Evolutionary conservation across 768 basidiomycete species (phyloP), one percentile per base, ranked within the genome.

Genomic region (Lactarius trivialis): DNA sequence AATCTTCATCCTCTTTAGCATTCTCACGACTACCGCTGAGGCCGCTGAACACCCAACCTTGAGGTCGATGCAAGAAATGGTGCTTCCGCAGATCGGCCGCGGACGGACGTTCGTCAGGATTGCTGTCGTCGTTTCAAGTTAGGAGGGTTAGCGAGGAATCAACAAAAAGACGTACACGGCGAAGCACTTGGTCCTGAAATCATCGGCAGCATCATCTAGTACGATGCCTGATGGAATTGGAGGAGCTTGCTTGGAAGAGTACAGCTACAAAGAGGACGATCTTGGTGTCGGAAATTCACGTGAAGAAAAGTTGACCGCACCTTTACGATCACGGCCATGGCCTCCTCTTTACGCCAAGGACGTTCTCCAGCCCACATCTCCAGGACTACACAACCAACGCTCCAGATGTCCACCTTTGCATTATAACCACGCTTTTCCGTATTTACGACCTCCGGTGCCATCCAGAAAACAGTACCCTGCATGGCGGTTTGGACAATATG

Each of bases 391-490:
- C 97, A 99, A 1, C 97, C 97, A 5, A 98, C 83, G 73, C 93
- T 94, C 97, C 97, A 99, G 67, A 99, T 96, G 71, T 99, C 97
- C 55, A 97, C 86, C 76, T 99, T 98, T 70, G 89, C 92, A 68
- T 93, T 95, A 73, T 98, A 98, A 0, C 93, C 93, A 68, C 89
- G 88, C 73, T 87, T 86, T 72, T 89, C 84, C 37, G 89, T 86
- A 65, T 93, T 87, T 63, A 93, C 83, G 58, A 97, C 92, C 76
- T 93, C 95, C 0, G 95, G 95, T 11, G 95, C 95, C 96, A 98
- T 98, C 96, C 97, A 99, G 73, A 97, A 98, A 37, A 98, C 90
- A 21, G 95, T 95, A 28, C 97, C 97, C 72, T 93, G 91, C 93
- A 99, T 94, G 24, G 91, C 90, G 2, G 94, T 96, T 65, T 84